Percentiles rank a stretch among this genome's conserved stretches.
These are phyloP conservation scores for Vachellia pachyceras DNA, from an alignment of 306 rosid genomes.

Conservation along the genomic window DNA sequence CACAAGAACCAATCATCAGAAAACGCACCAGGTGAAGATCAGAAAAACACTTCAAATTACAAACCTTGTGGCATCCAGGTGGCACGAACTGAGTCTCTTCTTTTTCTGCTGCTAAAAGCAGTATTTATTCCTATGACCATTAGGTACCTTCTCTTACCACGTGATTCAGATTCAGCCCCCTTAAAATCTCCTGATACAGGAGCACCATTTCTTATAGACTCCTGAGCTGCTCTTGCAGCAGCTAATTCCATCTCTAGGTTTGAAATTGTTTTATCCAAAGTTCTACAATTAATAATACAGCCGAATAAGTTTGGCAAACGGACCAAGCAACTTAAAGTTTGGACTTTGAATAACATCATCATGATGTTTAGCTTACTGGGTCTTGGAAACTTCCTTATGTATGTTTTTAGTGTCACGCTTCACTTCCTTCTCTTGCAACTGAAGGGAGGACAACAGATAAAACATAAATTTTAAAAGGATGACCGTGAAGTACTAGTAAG, in stretches of 20 bases:
- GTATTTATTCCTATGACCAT: constrained; percentile 96
- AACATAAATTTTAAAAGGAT: constrained; percentile 20
- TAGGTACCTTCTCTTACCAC: constrained; percentile 64
- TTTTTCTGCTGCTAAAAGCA: constrained; percentile 96
- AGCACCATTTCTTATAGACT: constrained; percentile 69
- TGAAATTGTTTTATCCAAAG: constrained; percentile 88
- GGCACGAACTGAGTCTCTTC: constrained; percentile 94
- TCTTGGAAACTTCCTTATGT: constrained; percentile 63
- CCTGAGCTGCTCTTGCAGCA: constrained; percentile 87
- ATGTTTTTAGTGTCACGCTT: constrained; percentile 65
- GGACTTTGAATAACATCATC: constrained; percentile 3
- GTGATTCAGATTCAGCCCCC: constrained; percentile 49
- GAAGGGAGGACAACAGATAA: constrained; percentile 35
- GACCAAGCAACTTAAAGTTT: not conserved
- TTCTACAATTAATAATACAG: constrained; percentile 50
- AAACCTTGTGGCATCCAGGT: constrained; percentile 98
- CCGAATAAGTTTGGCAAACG: constrained; percentile 4
- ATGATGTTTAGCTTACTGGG: constrained; percentile 63
- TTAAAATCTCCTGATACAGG: constrained; percentile 66
- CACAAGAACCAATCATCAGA: constrained; percentile 49
- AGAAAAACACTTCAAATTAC: constrained; percentile 24
- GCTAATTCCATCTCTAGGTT: constrained; percentile 90
- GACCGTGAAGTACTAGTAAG: constrained; percentile 3
- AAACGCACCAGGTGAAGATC: constrained; percentile 17
- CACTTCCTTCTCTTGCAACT: constrained; percentile 84